phyloP scores from a whole-genome alignment of 768 basidiomycete genomes.

The Serendipita indica region DNA sequence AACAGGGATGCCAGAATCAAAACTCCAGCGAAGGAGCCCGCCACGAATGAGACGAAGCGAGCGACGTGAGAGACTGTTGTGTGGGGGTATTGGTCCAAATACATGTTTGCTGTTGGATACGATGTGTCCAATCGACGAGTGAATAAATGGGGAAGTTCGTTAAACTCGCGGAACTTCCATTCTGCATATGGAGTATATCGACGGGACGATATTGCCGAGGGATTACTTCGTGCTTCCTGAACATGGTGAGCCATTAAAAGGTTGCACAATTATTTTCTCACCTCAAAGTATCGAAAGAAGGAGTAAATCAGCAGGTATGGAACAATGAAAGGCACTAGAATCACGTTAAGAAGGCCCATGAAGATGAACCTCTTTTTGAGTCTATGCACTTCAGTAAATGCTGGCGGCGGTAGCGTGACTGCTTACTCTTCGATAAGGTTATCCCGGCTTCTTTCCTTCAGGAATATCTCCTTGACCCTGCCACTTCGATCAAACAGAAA shows the following conservation, averaged over 20 bases:
- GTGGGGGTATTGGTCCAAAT: constrained; percentile 96
- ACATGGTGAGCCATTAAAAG: background rate
- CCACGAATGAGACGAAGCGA: constrained; percentile 91
- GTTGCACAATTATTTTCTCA: constrained; percentile 24
- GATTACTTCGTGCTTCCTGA: constrained; percentile 98
- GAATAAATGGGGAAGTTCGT: constrained; percentile 91
- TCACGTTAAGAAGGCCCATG: constrained; percentile 91
- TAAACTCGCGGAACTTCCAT: constrained; percentile 99
- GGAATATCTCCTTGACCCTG: constrained; percentile 76
- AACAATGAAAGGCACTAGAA: constrained; percentile 94
- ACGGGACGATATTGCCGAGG: constrained; percentile 82
- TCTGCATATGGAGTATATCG: constrained; percentile 88
- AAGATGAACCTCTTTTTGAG: constrained; percentile 79
- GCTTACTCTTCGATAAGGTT: constrained; percentile 73
- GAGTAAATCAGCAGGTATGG: constrained; percentile 94
- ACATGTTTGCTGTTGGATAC: constrained; percentile 81
- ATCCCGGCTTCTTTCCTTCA: constrained; percentile 67
- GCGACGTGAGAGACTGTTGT: constrained; percentile 1
- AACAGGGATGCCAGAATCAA: constrained; percentile 81
- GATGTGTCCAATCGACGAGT: constrained; percentile 72
- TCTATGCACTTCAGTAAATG: constrained; percentile 27
- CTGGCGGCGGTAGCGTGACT: background rate
- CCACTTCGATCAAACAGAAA: constrained; percentile 89
- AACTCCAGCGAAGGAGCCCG: constrained; percentile 93
- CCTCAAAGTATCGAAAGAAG: constrained; percentile 99